These are phyloP conservation scores for Porcisia hertigi DNA, from an alignment of 208 protist genomes.

Conservation along the genomic window DNA sequence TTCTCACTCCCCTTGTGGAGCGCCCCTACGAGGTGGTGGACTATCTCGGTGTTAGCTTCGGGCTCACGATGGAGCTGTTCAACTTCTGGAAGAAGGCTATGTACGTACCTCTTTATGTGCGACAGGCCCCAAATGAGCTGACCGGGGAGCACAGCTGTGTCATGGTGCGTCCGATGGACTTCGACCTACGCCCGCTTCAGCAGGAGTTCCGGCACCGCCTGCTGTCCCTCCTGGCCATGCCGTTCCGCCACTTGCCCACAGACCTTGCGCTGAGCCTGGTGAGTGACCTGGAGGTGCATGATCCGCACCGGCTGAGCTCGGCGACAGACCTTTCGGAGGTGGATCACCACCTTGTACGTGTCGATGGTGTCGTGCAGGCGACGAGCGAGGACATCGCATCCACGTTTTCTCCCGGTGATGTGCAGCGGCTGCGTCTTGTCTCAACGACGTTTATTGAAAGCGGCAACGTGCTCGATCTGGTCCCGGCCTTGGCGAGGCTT, in stretches of 20 bases:
- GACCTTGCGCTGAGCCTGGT: constrained; percentile 90
- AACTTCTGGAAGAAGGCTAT: constrained; percentile 96
- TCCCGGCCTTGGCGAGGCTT: constrained; percentile 91
- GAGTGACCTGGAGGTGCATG: constrained; percentile 50
- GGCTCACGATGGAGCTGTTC: constrained; percentile 95
- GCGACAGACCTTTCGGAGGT: constrained; percentile 42
- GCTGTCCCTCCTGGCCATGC: constrained; percentile 89
- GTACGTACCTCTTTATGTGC: constrained; percentile 92
- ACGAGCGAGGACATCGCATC: constrained; percentile 43
- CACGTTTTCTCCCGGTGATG: constrained; percentile 85
- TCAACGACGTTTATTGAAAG: constrained; percentile 93
- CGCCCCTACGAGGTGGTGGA: constrained; percentile 93
- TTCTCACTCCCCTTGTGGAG: constrained; percentile 88
- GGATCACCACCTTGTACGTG: constrained; percentile 38
- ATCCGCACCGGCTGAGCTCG: constrained; percentile 45
- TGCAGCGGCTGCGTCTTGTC: constrained; percentile 95
- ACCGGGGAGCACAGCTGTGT: constrained; percentile 99
- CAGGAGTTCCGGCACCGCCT: constrained; percentile 94
- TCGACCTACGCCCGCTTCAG: constrained; percentile 60
- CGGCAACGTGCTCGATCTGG: constrained; percentile 96
- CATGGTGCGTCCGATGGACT: constrained; percentile 93
- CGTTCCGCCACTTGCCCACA: constrained; percentile 89
- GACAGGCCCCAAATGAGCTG: constrained; percentile 95
- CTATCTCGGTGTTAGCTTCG: constrained; percentile 98
- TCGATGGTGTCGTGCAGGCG: constrained; percentile 65